Percentiles rank a stretch among this genome's conserved stretches.
Evolutionary conservation across 306 rosid genomes (phyloP).

Genomic region (Lotus japonicus): DNA sequence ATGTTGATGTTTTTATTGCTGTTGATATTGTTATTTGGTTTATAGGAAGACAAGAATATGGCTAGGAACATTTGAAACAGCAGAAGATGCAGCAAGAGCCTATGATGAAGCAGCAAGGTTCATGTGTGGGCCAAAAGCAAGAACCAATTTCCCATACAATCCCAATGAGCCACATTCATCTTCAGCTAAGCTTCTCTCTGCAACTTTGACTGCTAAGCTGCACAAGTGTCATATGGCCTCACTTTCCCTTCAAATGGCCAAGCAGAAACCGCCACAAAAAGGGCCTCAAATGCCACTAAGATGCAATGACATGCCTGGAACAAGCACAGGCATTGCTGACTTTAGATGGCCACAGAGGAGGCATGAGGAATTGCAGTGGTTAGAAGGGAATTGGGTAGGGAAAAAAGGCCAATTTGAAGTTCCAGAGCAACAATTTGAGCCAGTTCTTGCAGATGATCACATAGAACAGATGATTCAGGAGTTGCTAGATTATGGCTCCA

Average conservation of each 20-base stretch:
- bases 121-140: constrained; percentile 61
- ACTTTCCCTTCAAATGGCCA: constrained; percentile 28
- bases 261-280: constrained; percentile 14
- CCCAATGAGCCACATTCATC: constrained; percentile 41
- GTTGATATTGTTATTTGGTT: neutral
- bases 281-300: constrained; percentile 1
- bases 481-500: constrained; percentile 51
- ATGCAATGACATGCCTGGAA: constrained; percentile 1
- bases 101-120: constrained; percentile 71
- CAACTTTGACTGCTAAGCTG: constrained; percentile 47
- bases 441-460: constrained; percentile 57
- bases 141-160: constrained; percentile 50
- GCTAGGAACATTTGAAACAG: constrained; percentile 71
- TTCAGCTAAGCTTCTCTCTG: constrained; percentile 42
- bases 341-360: too few species aligned
- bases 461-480: constrained; percentile 76
- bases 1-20: too few species aligned
- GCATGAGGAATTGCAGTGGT: neutral
- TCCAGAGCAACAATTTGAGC: constrained; percentile 20
- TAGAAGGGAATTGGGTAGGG: constrained; percentile 15
- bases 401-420: constrained; percentile 6
- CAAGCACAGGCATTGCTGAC: neutral
- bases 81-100: constrained; percentile 71
- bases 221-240: constrained; percentile 63
- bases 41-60: constrained; percentile 66